Percentiles rank a stretch among this genome's conserved stretches.
Conservation (phyloP, 2,329 filamentous ascomycete species). For the Didymella sp. region DNA sequence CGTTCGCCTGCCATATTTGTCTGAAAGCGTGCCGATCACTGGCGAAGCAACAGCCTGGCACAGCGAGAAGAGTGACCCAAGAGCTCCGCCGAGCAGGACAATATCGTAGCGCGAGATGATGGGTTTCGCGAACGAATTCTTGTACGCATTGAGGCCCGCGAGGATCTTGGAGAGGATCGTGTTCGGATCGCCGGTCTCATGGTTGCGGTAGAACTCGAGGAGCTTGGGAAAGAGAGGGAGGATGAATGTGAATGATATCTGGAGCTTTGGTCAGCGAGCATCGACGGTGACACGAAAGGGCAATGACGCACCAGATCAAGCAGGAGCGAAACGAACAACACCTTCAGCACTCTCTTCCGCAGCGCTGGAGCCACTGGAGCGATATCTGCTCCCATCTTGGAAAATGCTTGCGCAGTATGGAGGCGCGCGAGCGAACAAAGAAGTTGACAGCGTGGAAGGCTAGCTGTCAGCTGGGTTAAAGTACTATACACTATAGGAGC, state of each 20-base stretch:
- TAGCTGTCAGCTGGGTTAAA: constrained; percentile 17
- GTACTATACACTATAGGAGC: constrained; percentile 26
- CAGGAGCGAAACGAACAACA: constrained; percentile 87
- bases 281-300: constrained; percentile 19
- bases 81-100: constrained; percentile 88
- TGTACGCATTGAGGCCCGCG: constrained; percentile 88
- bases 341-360: constrained; percentile 82
- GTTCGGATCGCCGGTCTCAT: constrained; percentile 66
- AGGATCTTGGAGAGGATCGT: constrained; percentile 83
- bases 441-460: constrained; percentile 22
- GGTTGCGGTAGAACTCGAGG: constrained; percentile 92
- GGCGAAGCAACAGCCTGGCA: constrained; percentile 93
- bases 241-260: constrained; percentile 99
- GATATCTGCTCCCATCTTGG: constrained; percentile 30
- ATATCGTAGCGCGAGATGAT: constrained; percentile 98
- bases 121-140: constrained; percentile 86
- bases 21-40: constrained; percentile 86
- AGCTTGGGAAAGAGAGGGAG: constrained; percentile 94
- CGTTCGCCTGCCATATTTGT: constrained; percentile 83
- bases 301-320: constrained; percentile 77
- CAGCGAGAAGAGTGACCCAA: constrained; percentile 92
- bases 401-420: background rate
- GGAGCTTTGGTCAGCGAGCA: constrained; percentile 18
- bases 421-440: background rate
- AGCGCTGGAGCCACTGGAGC: constrained; percentile 52